Evolutionary conservation across 2,329 filamentous ascomycete genomes (phyloP).

Genomic region (Paraphaeosphaeria sporulosa): DNA sequence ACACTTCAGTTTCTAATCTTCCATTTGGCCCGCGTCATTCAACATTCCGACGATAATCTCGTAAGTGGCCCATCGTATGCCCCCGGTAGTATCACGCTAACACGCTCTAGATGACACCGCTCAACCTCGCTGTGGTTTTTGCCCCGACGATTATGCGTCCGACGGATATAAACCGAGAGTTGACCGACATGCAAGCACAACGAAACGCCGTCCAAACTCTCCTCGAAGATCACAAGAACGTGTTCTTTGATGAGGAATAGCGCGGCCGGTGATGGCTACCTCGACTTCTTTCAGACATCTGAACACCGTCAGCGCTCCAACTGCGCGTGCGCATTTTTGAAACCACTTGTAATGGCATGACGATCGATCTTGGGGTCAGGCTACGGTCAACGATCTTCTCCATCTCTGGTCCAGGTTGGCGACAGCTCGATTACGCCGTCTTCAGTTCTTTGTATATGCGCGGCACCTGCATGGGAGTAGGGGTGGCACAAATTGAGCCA

Average conservation of each 20-base stretch:
- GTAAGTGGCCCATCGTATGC: slow-evolving; percentile 58
- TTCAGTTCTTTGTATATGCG: slow-evolving; percentile 19
- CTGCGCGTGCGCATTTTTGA: slow-evolving; percentile 1
- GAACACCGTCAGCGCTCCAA: slow-evolving; percentile 3
- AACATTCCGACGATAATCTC: slow-evolving; percentile 83
- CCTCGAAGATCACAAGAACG: slow-evolving; percentile 84
- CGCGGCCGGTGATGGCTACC: not conserved
- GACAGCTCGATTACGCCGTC: slow-evolving; percentile 8
- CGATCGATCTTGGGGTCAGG: slow-evolving; percentile 1
- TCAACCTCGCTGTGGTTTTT: slow-evolving; percentile 96
- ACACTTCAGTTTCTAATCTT: slow-evolving; percentile 93
- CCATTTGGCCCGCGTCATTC: slow-evolving; percentile 87
- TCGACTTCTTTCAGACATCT: not conserved
- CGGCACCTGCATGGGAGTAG: slow-evolving; percentile 6
- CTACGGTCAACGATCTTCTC: slow-evolving; percentile 6
- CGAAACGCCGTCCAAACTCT: slow-evolving; percentile 91
- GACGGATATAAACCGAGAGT: slow-evolving; percentile 86
- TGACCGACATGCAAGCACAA: slow-evolving; percentile 95
- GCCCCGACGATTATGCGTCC: slow-evolving; percentile 97
- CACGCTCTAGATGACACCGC: slow-evolving; percentile 79
- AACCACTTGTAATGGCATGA: slow-evolving; percentile 10
- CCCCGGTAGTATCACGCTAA: slow-evolving; percentile 23
- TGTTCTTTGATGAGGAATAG: slow-evolving; percentile 65
- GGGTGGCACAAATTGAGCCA: slow-evolving; percentile 15
- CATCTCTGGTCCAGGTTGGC: slow-evolving; percentile 7